Conservation (phyloP, 2,329 filamentous ascomycete species). For the Sporothrix brasiliensis region DNA sequence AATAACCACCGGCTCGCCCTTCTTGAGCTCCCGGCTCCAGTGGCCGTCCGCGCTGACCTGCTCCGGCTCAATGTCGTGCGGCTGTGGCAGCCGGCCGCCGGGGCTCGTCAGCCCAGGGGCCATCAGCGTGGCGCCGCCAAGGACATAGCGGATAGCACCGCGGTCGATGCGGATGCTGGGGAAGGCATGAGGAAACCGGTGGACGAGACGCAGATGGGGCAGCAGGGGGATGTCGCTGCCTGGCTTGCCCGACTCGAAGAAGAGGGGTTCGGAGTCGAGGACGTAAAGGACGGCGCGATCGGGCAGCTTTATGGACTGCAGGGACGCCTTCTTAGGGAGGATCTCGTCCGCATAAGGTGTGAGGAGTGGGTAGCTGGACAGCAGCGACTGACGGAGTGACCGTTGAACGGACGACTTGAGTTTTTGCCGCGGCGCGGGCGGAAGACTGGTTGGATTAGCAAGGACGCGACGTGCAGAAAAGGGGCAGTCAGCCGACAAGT, state of each 20-base stretch:
- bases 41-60: conserved; percentile 53
- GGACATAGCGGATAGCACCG: conserved; percentile 93
- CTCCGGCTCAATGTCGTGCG: conserved; percentile 41
- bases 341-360: conserved; percentile 89
- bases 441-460: conserved; percentile 58
- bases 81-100: conserved; percentile 75
- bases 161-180: conserved; percentile 87
- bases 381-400: conserved; percentile 76
- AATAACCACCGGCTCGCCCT: conserved; percentile 84
- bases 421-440: conserved; percentile 82
- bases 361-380: conserved; percentile 83
- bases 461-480: not conserved
- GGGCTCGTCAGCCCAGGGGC: conserved; percentile 85
- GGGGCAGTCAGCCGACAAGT: not conserved
- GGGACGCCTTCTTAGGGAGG: conserved; percentile 88
- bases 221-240: conserved; percentile 59
- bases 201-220: conserved; percentile 85
- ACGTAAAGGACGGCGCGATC: conserved; percentile 90
- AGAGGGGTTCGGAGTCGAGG: conserved; percentile 75
- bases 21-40: conserved; percentile 69
- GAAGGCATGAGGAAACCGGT: conserved; percentile 85
- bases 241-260: conserved; percentile 76
- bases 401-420: conserved; percentile 97
- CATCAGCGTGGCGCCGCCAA: conserved; percentile 93
- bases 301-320: conserved; percentile 89